These are phyloP conservation scores for Kandelia obovata DNA, from an alignment of 345 rosid genomes.

Conservation along the genomic window DNA sequence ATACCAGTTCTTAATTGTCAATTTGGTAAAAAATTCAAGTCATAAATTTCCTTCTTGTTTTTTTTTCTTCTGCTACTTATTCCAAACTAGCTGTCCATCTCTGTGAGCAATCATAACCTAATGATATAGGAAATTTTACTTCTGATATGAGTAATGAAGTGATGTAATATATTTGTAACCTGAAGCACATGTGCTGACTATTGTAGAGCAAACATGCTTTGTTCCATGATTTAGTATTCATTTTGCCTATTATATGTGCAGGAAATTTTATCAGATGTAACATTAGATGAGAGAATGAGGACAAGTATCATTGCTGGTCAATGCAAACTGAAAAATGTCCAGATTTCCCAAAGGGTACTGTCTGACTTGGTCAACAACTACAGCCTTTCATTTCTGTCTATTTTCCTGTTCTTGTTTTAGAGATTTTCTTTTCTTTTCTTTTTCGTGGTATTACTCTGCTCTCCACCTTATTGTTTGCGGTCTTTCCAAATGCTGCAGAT, in stretches of 20 bases:
- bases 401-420: background rate
- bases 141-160: background rate
- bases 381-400: background rate
- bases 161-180: background rate
- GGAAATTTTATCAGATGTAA: conserved; percentile 91
- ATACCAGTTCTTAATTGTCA: background rate
- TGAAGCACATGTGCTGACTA: background rate
- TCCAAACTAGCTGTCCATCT: background rate
- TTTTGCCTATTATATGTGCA: conserved; percentile 26
- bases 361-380: background rate
- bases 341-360: conserved; percentile 66
- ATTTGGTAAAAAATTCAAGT: background rate
- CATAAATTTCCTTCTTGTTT: background rate
- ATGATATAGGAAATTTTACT: background rate
- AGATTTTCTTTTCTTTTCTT: background rate
- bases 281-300: conserved; percentile 66
- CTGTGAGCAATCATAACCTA: background rate
- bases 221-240: conserved; percentile 2
- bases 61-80: background rate
- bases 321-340: conserved; percentile 50
- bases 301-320: conserved; percentile 36
- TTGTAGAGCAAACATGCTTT: conserved; percentile 11
- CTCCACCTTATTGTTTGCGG: conserved; percentile 10
- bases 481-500: conserved; percentile 42
- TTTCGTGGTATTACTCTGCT: conserved; percentile 2